A percentile compares a stretch with the other conserved stretches of the same genome.
phyloP scores from a whole-genome alignment of 257 asterid species.

The Nicotiana knightiana region DNA sequence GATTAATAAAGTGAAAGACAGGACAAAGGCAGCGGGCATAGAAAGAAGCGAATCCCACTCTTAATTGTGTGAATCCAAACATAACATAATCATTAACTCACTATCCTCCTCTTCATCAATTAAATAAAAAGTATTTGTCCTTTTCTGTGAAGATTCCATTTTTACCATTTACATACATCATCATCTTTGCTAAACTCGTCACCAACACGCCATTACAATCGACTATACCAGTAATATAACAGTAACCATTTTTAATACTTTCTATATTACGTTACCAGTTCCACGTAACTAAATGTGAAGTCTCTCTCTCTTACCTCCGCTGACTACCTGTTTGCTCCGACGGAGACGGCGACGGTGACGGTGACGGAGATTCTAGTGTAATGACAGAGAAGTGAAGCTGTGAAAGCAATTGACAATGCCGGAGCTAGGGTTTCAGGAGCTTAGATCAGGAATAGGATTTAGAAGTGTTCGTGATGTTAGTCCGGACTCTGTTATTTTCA shows the following conservation, averaged over 20 bases:
- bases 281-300: neutral
- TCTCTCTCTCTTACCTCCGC: neutral
- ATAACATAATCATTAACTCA: conserved; percentile 7
- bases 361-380: neutral
- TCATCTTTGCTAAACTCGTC: neutral
- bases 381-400: conserved; percentile 1
- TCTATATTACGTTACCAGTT: neutral
- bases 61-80: neutral
- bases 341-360: neutral
- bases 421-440: conserved; percentile 40
- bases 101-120: neutral
- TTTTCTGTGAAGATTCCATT: neutral
- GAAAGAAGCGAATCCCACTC: conserved; percentile 34
- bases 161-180: neutral
- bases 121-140: neutral
- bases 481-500: conserved; percentile 79
- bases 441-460: conserved; percentile 61
- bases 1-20: neutral
- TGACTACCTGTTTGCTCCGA: neutral
- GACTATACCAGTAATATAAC: neutral
- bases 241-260: too few species aligned
- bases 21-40: conserved; percentile 8
- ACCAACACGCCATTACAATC: neutral
- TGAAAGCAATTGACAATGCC: conserved; percentile 30
- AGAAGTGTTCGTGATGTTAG: conserved; percentile 60